phyloP scores from a whole-genome alignment of 495 filamentous ascomycete genomes.

The Tricharina praecox region DNA sequence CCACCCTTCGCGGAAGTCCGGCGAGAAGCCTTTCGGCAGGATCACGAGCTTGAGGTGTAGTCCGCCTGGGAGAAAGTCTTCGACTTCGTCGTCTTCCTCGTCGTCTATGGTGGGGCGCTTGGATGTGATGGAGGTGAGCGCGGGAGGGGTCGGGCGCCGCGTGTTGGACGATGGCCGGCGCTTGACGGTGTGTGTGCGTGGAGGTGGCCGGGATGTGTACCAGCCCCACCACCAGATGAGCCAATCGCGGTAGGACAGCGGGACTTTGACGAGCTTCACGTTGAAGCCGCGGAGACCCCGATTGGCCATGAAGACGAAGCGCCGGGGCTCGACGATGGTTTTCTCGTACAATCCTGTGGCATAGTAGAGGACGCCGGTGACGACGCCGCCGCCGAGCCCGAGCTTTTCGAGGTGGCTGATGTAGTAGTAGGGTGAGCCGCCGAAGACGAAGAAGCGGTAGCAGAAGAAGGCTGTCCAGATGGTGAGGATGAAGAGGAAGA shows the following conservation, averaged over 20 bases:
- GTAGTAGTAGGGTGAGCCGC: constrained; percentile 90
- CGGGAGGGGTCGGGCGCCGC: constrained; percentile 19
- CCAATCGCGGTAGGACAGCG: constrained; percentile 58
- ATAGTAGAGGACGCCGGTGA: constrained; percentile 73
- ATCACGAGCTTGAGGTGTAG: constrained; percentile 82
- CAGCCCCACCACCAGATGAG: constrained; percentile 24
- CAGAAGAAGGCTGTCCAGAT: constrained; percentile 68
- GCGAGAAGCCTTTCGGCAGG: constrained; percentile 84
- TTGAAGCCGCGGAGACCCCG: constrained; percentile 82
- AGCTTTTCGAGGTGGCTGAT: constrained; percentile 77
- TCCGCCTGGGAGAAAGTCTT: constrained; percentile 76
- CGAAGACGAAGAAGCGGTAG: constrained; percentile 76
- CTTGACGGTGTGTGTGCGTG: background rate
- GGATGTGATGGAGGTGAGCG: constrained; percentile 20
- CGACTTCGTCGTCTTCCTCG: constrained; percentile 43
- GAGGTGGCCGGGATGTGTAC: constrained; percentile 19
- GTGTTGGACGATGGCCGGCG: constrained; percentile 15
- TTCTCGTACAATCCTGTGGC: constrained; percentile 89
- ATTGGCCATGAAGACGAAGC: constrained; percentile 78
- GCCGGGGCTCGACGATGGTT: constrained; percentile 81
- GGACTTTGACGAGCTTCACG: constrained; percentile 80
- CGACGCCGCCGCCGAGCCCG: constrained; percentile 66
- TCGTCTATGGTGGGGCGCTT: constrained; percentile 11
- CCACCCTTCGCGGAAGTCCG: constrained; percentile 94
- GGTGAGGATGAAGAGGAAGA: constrained; percentile 65